These are phyloP conservation scores for Berkeleyomyces rouxiae DNA, from an alignment of 2,329 filamentous ascomycete species.

Conservation along the genomic window DNA sequence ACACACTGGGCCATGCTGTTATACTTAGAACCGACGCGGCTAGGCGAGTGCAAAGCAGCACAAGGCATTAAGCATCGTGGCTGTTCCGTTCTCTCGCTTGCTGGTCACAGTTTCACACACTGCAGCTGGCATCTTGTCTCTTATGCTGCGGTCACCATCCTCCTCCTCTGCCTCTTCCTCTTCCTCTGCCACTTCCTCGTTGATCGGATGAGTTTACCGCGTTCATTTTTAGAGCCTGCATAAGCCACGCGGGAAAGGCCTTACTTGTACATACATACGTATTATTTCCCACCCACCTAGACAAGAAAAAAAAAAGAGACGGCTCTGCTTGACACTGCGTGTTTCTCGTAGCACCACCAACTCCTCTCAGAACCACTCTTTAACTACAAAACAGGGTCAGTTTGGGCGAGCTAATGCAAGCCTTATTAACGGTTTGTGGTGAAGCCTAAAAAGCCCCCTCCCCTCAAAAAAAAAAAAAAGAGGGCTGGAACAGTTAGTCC, in stretches of 20 bases:
- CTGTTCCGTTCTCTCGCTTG: neutral
- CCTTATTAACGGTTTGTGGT: no score
- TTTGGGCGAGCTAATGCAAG: no score
- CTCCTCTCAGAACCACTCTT: no score
- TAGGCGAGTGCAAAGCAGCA: neutral
- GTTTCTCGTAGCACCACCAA: neutral
- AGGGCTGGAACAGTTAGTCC: neutral
- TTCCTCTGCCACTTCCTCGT: neutral
- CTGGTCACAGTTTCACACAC: neutral
- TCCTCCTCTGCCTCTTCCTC: neutral
- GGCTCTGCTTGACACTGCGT: neutral
- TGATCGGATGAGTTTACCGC: neutral
- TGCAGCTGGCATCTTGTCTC: neutral
- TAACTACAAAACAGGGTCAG: no score
- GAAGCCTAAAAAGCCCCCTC: no score
- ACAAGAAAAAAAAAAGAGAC: neutral
- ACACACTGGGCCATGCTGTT: neutral
- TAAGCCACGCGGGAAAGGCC: neutral
- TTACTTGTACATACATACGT: neutral
- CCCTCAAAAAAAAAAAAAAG: neutral
- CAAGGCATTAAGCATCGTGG: neutral
- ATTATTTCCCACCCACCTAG: no score
- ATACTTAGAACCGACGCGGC: constrained; percentile 1
- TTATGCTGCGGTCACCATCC: neutral
- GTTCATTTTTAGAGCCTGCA: neutral